Base-by-base conservation (phyloP, 345 rosid species). In the Rhodamnia argentea region DNA sequence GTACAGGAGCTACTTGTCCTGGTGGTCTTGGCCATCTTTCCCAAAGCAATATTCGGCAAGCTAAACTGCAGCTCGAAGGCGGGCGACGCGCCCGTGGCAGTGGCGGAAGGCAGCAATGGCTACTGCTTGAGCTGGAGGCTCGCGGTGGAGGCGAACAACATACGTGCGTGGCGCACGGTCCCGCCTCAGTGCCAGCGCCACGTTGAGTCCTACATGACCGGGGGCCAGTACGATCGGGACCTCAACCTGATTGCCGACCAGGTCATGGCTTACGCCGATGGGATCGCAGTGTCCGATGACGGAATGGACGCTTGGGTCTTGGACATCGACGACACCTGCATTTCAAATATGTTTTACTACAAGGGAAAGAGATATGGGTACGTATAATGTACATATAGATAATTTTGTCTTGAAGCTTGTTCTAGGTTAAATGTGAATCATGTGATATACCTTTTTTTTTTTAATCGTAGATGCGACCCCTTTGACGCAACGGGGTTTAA, bases 261-360 rank as follows among this genome's bases (percentile, higher is more conserved):
- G 82, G 90, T 94, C 18, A 16, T 64, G 54, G 86, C 88, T 64
- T 95, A 96, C 75, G 93, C 89, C 15, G 52, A 78, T 23, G 90
- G 84, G 53, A 86, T 94, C 27, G 82, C 29, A 11, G 40, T 91
- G 26, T 87, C 90, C 16, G 85, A 44, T 5, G 98, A 95, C 85
- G 95, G 95, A 62, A 42, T 90, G 94, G 98, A 97, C 60, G 98
- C 99, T 52, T 97, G 99, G 98, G 88, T 97, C 87, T 90, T 97
- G 8, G 99, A 97, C 53, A 90, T 97, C 56, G 99, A 97, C 76
- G 99, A 97, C 86, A 97, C 99, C 18, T 95, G 98, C 94, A 62
- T 97, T 86, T 95, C 99, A 32, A 97, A 97, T 83, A 76, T 92
- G 86, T 84, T 92, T 57, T 96, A 94, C 90, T 97, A 97, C 90